Evolutionary conservation across 2,329 filamentous ascomycete genomes (phyloP).

Genomic region (Blastomyces parvus): DNA sequence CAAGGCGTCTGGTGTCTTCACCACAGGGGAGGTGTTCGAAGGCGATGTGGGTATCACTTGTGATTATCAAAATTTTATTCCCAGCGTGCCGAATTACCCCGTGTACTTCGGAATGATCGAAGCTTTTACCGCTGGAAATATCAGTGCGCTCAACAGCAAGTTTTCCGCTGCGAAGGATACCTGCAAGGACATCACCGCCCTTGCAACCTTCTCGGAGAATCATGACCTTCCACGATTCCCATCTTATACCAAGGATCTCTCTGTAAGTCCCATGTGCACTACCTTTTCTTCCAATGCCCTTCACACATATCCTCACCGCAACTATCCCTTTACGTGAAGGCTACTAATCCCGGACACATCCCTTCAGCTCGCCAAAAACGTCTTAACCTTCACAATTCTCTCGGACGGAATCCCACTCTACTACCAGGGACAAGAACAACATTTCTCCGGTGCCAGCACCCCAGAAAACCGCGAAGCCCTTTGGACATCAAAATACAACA

Average conservation of each 20-base stretch:
- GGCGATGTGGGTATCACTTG: slow-evolving; percentile 31
- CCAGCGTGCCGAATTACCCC: slow-evolving; percentile 42
- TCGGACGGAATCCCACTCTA: slow-evolving; percentile 53
- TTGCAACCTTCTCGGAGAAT: slow-evolving; percentile 50
- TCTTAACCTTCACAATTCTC: slow-evolving; percentile 53
- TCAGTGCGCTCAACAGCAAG: not conserved
- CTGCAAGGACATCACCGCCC: slow-evolving; percentile 37
- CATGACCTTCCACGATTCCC: slow-evolving; percentile 50
- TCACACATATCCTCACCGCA: not conserved
- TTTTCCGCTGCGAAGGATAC: slow-evolving; percentile 21
- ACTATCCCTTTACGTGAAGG: not conserved
- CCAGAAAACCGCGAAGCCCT: slow-evolving; percentile 49
- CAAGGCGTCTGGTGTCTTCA: slow-evolving; percentile 35
- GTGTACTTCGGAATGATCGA: slow-evolving; percentile 18
- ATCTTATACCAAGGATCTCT: slow-evolving; percentile 43
- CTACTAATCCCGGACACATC: not conserved
- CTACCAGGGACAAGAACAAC: slow-evolving; percentile 58
- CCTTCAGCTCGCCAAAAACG: slow-evolving; percentile 46
- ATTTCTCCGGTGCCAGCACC: slow-evolving; percentile 41
- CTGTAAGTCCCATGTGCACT: slow-evolving; percentile 17
- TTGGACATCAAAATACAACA: slow-evolving; percentile 47
- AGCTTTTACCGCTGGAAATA: slow-evolving; percentile 6
- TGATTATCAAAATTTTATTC: slow-evolving; percentile 35
- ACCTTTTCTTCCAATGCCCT: not conserved
- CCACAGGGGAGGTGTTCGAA: slow-evolving; percentile 40